Base-by-base conservation (phyloP, 805 yeast species). In the Schwanniomyces pseudopolymorphus region DNA sequence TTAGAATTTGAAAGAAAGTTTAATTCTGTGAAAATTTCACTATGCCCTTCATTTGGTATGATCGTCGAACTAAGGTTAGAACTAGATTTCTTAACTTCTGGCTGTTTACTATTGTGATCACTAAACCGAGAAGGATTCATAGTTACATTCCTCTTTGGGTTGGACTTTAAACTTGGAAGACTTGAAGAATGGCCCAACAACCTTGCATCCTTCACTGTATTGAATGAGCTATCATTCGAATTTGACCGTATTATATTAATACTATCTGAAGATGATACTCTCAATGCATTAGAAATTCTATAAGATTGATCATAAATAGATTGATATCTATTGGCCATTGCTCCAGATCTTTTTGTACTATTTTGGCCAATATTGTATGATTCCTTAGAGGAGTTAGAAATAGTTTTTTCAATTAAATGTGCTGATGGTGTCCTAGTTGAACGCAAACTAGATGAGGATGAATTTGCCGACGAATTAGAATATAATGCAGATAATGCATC, bases 301-400 rank as follows among this genome's bases (percentile, higher is more conserved):
- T 60, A 61, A 6, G 76, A 70, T 51, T 72, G 76, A 49, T 75
- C 77, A 49, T 77, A 75, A 55, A 75, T 74, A 10, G 69, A 66
- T 55, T 77, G 79, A 50, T 76, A 78, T 42, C 80, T 60, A 24
- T 59, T 61, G 1, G 80, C 80, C 42, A 71, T 67, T 14, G 79
- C 79, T 27, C 62, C 71, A 13, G 68, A 69, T 54, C 64, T 64
- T 56, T 63, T 64, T 35, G 45, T 56, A 25, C 26, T 17, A n/a
- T 42, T 24, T 39, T 42, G 40, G 11, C 48, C 40, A 3, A 43
- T 42, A 33, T 47, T 46, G 13, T 44, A 43, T 0, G 71, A 66
- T 22, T 64, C 67, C 40, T 57, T 58, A 1, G 73, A 65, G 0
- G 72, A 61, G 42, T 66, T 67, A 1, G 74, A 69, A 10, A 53